Evolutionary conservation across 1,139 yeast genomes (phyloP).

Genomic region (Yamadazyma songkhlaensis): DNA sequence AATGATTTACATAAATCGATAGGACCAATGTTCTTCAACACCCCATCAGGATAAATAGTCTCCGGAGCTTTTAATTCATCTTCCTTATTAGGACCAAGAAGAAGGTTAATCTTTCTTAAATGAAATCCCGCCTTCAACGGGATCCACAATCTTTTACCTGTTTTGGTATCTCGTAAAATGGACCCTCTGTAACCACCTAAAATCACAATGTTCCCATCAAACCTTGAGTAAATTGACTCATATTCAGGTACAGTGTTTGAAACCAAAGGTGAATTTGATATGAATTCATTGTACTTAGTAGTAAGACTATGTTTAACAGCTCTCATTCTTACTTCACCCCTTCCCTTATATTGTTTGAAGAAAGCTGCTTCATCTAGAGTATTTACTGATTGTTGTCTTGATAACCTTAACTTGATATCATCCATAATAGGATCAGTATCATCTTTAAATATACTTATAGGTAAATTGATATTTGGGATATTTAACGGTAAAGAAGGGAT

Average conservation of each 20-base stretch:
- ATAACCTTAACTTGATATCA: constrained; percentile 44
- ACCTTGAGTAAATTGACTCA: constrained; percentile 36
- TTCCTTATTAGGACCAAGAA: constrained; percentile 67
- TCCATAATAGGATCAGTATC: constrained; percentile 19
- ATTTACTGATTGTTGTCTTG: constrained; percentile 55
- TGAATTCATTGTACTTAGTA: constrained; percentile 43
- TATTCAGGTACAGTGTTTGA: constrained; percentile 14
- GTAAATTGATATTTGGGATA: constrained; percentile 4
- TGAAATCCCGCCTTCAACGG: constrained; percentile 86
- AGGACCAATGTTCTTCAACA: constrained; percentile 83
- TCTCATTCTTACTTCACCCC: constrained; percentile 63
- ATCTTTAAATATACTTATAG: constrained; percentile 10
- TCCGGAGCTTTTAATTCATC: constrained; percentile 56
- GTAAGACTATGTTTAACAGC: constrained; percentile 67
- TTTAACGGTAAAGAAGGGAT: constrained; percentile 3
- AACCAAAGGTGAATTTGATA: constrained; percentile 9
- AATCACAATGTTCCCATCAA: constrained; percentile 75
- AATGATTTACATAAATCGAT: constrained; percentile 71
- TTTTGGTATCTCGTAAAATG: constrained; percentile 62
- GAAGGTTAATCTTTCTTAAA: constrained; percentile 62
- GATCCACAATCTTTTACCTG: constrained; percentile 75
- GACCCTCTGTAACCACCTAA: constrained; percentile 91
- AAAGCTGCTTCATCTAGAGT: constrained; percentile 64
- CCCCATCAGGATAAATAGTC: constrained; percentile 67
- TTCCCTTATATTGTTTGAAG: constrained; percentile 53